Evolutionary conservation across 2,329 filamentous ascomycete species (phyloP).

Genomic region (Scleromitrula shiraiana): DNA sequence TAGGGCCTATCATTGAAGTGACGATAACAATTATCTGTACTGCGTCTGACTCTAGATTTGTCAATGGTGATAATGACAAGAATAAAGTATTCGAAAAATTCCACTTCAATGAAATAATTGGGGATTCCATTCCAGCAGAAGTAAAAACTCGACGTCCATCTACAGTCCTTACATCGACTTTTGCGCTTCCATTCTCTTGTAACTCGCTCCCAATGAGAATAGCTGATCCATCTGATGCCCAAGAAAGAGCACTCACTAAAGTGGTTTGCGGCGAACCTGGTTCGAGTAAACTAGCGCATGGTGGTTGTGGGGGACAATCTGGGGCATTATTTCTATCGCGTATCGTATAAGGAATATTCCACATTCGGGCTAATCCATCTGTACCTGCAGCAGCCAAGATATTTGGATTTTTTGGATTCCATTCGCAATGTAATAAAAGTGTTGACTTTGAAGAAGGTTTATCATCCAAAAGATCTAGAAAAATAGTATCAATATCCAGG

Average conservation of each 20-base stretch:
- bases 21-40: slow-evolving; percentile 47
- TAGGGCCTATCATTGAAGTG: slow-evolving; percentile 30
- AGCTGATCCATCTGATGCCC: slow-evolving; percentile 47
- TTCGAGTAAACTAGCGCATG: slow-evolving; percentile 41
- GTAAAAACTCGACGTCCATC: slow-evolving; percentile 45
- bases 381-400: slow-evolving; percentile 61
- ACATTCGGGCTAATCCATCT: slow-evolving; percentile 62
- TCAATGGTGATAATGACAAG: slow-evolving; percentile 44
- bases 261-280: slow-evolving; percentile 44
- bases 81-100: slow-evolving; percentile 48
- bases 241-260: slow-evolving; percentile 51
- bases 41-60: slow-evolving; percentile 38
- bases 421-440: slow-evolving; percentile 60
- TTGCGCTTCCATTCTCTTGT: slow-evolving; percentile 38
- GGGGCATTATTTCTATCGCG: slow-evolving; percentile 27
- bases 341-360: slow-evolving; percentile 50
- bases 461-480: slow-evolving; percentile 43
- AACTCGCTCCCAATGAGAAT: slow-evolving; percentile 53
- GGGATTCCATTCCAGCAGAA: slow-evolving; percentile 51
- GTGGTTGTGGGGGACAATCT: slow-evolving; percentile 11
- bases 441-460: slow-evolving; percentile 33
- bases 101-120: slow-evolving; percentile 54
- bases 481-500: slow-evolving; percentile 50
- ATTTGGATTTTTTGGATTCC: slow-evolving; percentile 56
- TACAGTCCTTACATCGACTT: slow-evolving; percentile 47